Base-by-base conservation (phyloP, 164 flowering plant genomes). In the Buxus sempervirens region DNA sequence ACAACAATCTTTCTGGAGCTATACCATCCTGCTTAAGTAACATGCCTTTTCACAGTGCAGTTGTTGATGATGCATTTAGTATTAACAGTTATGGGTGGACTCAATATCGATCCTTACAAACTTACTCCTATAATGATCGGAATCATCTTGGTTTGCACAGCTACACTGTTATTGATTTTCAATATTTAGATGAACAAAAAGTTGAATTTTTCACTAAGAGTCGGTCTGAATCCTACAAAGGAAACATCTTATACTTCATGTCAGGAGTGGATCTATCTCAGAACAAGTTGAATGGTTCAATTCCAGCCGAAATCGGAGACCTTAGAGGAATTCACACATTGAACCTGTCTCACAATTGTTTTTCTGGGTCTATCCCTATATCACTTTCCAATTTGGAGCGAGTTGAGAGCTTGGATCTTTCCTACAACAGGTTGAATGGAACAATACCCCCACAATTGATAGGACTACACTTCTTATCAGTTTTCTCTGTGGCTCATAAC, bases 321-420 rank as follows among this genome's bases (percentile, higher is more conserved):
- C 54, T 77, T 1, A 64, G 24, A 14, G 36, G 18, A 2, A 60
- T 71, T 18, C 53, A 54, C 1, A n/a, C 42, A 2, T 38, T 77
- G 49, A 74, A 77, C 64, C 56, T 74, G 22, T 71, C 77, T 3
- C 56, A 45, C 65, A 74, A 77, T 13, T 9, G 41, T 20, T 56
- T 71, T 15, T 65, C 15, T 1, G 77, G 73, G 53, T 20, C 62
- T 9, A 74, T 65, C 12, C 77, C 77, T 0, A 19, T 8, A 24
- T 54, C 67, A 27, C 64, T 77, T 13, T 56, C 70, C 0, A 59
- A 48, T 32, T 63, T 74, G 12, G 38, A 25, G 26, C 15, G 56
- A 18, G 56, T 71, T 9, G 80, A 77, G 62, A 75, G 74, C 54
- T 57, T 77, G 64, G 77, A 77, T 38, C 74, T 70, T 63, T 78